Evolutionary conservation across 805 yeast species (phyloP), one percentile per base, ranked within the genome.

Genomic region (Ogataea salicorniae): DNA sequence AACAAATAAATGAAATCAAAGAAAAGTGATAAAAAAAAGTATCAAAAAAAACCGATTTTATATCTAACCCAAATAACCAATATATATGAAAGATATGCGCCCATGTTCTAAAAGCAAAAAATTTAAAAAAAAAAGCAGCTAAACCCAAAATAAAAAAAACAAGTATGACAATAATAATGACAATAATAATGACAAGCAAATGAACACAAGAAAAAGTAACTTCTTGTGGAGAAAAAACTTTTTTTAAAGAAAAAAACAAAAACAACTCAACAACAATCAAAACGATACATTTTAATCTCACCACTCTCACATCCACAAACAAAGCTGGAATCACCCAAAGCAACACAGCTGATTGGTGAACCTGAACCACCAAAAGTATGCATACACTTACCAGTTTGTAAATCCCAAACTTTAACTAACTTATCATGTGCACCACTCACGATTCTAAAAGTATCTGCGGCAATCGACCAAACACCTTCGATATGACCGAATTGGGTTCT

Each of bases 401-500:
- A 72, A 63, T 94, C 99, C 99, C 99, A 94, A 6, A 94, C 87
- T 64, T 86, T 92, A 51, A 87, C 87, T 34, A 81, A 73, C 52
- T 89, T 78, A 70, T 94, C 99, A 62, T 94, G 97, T 1, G 97
- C 91, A 1, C 98, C 98, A 58, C 94, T 83, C 11, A 92, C 87
- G 40, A 94, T 87, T 55, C 99, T 77, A 74, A 94, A 94, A 37
- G 91, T 90, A 70, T 94, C 98, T 0, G 97, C 96, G 16, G 94
- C 89, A 47, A 94, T 85, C 39, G 92, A 89, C 97, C 98, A 92
- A 17, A 94, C 96, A 20, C 99, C 99, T 67, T 94, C 98, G 46
- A 92, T 89, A 63, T 94, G 99, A 2, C 99, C 99, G 70, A 92
- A 94, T 66, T 94, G 92, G 0, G 99, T 94, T 48, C 97, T 75